A percentile compares a stretch with the other conserved stretches of the same genome.
Conservation (phyloP, 129 eudicot genomes). For the Apium graveolens region DNA sequence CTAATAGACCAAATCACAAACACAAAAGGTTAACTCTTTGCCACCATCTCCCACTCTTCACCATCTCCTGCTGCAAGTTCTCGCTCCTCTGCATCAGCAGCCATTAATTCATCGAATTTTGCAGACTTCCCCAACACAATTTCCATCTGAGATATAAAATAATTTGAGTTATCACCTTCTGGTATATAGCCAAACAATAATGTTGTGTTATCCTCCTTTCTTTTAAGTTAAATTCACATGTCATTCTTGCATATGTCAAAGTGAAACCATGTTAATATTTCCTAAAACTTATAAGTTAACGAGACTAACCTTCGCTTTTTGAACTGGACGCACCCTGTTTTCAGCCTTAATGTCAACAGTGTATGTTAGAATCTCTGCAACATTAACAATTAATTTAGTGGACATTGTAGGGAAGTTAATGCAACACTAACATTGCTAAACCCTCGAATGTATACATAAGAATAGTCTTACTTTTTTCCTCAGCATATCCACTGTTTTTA, state of each 20-base stretch:
- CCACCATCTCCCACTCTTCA: slow-evolving; percentile 22
- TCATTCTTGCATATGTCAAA: not conserved
- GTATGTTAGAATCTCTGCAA: slow-evolving; percentile 76
- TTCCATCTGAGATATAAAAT: slow-evolving; percentile 42
- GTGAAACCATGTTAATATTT: not conserved
- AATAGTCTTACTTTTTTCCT: slow-evolving; percentile 68
- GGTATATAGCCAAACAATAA: not conserved
- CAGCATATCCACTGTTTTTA: slow-evolving; percentile 74
- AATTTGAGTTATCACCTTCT: not conserved
- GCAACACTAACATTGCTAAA: not conserved
- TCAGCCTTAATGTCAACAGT: slow-evolving; percentile 84
- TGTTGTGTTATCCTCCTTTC: not conserved
- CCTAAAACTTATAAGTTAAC: not conserved
- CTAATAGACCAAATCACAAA: not conserved
- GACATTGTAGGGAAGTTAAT: not conserved
- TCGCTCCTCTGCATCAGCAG: slow-evolving; percentile 70
- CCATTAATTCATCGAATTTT: slow-evolving; percentile 70
- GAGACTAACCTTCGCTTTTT: slow-evolving; percentile 70
- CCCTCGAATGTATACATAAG: not conserved
- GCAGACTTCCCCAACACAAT: slow-evolving; percentile 63
- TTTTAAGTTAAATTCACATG: not conserved
- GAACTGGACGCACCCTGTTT: slow-evolving; percentile 58
- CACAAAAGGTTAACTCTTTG: not conserved
- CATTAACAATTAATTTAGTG: not conserved
- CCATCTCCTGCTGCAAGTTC: slow-evolving; percentile 39